Conservation (phyloP, 192 early-diverging fungal species). For the Coemansia guatemalensis region DNA sequence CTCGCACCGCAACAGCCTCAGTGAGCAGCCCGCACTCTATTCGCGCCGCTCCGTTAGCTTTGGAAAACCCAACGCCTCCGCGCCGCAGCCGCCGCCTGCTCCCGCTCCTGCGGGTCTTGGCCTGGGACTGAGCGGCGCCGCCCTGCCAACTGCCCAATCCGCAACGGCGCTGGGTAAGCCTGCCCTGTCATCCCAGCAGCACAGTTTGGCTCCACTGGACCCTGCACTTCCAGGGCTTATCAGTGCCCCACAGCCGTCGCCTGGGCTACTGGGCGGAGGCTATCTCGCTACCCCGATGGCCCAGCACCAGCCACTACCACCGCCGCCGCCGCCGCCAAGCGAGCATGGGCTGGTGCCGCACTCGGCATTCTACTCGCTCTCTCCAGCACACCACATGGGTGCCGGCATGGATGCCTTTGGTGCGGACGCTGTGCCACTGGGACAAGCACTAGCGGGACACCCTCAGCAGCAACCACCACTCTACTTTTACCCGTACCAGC, state of each 20-base stretch:
- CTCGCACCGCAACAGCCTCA: constrained; percentile 47
- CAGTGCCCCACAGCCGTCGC: constrained; percentile 17
- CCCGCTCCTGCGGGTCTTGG: constrained; percentile 26
- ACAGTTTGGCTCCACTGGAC: constrained; percentile 20
- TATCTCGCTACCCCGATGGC: neutral
- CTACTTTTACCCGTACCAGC: constrained; percentile 23
- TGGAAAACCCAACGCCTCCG: constrained; percentile 21
- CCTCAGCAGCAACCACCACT: constrained; percentile 8
- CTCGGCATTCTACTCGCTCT: constrained; percentile 38
- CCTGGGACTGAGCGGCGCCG: constrained; percentile 43
- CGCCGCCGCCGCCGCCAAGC: constrained; percentile 8
- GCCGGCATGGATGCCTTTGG: constrained; percentile 26
- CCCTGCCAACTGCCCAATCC: constrained; percentile 14
- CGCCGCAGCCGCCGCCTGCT: constrained; percentile 7
- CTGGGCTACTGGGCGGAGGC: constrained; percentile 8
- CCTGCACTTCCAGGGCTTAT: constrained; percentile 7
- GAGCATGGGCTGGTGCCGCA: constrained; percentile 26
- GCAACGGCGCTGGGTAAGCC: constrained; percentile 8
- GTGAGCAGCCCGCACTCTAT: constrained; percentile 32
- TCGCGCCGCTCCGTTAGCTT: constrained; percentile 47
- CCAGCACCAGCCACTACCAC: constrained; percentile 19
- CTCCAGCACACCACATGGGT: constrained; percentile 22
- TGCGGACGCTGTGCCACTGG: constrained; percentile 3
- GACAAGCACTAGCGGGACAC: constrained; percentile 4
- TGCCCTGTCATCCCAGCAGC: constrained; percentile 6